Percentiles rank a stretch among this genome's conserved stretches.
Evolutionary conservation across 139 green algal species (phyloP).

Genomic region (Microglena sp.): DNA sequence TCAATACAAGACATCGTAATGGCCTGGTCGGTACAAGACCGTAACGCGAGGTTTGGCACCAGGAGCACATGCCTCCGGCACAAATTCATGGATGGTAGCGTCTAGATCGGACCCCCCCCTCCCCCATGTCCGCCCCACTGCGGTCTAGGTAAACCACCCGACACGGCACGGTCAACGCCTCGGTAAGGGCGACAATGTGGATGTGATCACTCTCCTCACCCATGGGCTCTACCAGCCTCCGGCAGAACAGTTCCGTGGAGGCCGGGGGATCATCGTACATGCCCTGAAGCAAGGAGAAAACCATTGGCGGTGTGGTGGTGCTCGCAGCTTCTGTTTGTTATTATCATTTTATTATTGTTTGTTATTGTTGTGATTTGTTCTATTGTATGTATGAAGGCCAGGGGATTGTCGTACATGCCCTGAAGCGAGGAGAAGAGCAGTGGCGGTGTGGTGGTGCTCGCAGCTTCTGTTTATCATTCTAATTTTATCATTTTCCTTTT

Average conservation of each 20-base stretch:
- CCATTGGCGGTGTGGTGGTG: background rate
- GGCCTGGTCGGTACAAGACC: conserved; percentile 26
- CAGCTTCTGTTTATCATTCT: no score
- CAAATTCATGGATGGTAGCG: conserved; percentile 22
- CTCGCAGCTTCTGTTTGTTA: no score
- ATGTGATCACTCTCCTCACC: conserved; percentile 90
- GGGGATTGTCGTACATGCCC: conserved; percentile 61
- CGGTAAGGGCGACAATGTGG: conserved; percentile 84
- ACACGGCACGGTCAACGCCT: conserved; percentile 62
- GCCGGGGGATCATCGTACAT: conserved; percentile 53
- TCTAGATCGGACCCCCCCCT: conserved; percentile 8
- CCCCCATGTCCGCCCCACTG: conserved; percentile 1
- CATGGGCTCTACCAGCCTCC: conserved; percentile 71
- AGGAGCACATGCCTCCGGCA: conserved; percentile 15
- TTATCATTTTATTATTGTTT: no score
- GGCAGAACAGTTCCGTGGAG: conserved; percentile 51
- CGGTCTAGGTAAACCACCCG: conserved; percentile 64
- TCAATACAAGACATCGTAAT: conserved; percentile 42
- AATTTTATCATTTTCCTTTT: no score
- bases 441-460: background rate
- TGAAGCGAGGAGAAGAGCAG: conserved; percentile 12
- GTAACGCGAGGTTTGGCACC: background rate
- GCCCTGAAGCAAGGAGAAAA: conserved; percentile 32
- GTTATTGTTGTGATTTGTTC: no score
- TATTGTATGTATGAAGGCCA: no score